Conservation (phyloP, 257 asterid species). For the Plantago major region DNA sequence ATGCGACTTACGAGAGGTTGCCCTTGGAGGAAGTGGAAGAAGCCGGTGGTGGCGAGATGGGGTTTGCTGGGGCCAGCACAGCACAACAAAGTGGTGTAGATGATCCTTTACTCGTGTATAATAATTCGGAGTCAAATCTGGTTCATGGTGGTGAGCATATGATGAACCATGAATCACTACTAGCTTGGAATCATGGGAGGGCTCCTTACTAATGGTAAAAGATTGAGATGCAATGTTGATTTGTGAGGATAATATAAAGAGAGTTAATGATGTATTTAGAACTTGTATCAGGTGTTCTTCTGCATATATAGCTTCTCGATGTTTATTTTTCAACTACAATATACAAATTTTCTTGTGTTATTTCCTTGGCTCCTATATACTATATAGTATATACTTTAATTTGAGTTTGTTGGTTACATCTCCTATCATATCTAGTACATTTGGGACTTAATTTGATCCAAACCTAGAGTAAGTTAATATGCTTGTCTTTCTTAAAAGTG, state of each 20-base stretch:
- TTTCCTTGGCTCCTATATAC: too few relatives aligned
- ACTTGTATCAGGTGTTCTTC: too few relatives aligned
- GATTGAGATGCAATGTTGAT: too few relatives aligned
- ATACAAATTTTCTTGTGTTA: too few relatives aligned
- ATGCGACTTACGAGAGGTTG: conserved; percentile 61
- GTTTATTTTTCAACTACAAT: too few relatives aligned
- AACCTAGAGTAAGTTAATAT: too few relatives aligned
- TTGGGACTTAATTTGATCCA: too few relatives aligned
- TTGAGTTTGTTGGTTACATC: too few relatives aligned
- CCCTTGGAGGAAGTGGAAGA: conserved; percentile 61
- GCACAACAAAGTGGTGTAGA: conserved; percentile 36
- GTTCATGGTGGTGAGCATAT: conserved; percentile 38
- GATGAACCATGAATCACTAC: conserved; percentile 40
- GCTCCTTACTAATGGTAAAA: conserved; percentile 32
- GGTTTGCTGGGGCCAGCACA: conserved; percentile 21
- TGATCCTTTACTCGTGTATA: conserved; percentile 35
- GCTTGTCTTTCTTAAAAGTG: too few relatives aligned
- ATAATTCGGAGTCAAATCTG: conserved; percentile 35
- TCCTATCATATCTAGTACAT: too few relatives aligned
- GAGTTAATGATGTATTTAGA: neutral
- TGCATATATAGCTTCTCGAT: too few relatives aligned
- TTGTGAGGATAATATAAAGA: neutral
- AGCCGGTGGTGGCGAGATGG: conserved; percentile 29
- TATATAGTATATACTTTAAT: too few relatives aligned
- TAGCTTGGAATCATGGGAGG: conserved; percentile 54